Percentiles rank a stretch among this genome's conserved stretches.
These are phyloP conservation scores for Emergomyces orientalis DNA, from an alignment of 2,329 filamentous ascomycete species.

Conservation along the genomic window DNA sequence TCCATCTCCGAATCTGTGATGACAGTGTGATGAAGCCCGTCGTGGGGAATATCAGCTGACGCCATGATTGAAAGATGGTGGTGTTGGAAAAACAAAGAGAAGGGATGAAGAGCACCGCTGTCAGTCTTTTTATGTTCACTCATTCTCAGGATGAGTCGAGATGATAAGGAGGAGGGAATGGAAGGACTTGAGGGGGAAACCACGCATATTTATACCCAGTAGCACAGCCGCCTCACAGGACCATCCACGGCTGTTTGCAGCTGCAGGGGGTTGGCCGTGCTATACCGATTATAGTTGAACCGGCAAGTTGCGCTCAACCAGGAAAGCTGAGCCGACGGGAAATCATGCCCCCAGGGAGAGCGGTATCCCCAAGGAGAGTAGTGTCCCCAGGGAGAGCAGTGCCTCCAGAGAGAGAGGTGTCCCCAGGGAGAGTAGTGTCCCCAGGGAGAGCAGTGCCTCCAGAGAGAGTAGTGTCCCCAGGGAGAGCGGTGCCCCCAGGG, in stretches of 20 bases:
- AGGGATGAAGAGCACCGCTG: neutral
- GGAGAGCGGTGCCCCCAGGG: too few relatives aligned
- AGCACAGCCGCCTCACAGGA: neutral
- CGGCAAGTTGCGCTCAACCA: neutral
- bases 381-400: too few relatives aligned
- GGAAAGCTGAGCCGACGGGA: neutral
- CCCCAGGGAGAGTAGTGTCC: too few relatives aligned
- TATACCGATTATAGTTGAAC: neutral
- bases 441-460: too few relatives aligned
- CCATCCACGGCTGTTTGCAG: neutral
- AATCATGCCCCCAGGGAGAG: too few relatives aligned
- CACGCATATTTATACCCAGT: neutral
- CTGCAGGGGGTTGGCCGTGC: neutral
- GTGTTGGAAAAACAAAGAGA: neutral
- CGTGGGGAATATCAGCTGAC: neutral
- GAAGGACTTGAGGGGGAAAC: neutral
- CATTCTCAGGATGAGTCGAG: neutral
- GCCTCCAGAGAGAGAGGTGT: too few relatives aligned
- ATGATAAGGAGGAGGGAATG: neutral
- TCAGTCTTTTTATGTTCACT: neutral
- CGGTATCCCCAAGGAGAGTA: too few relatives aligned
- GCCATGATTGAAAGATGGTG: neutral
- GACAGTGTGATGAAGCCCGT: neutral
- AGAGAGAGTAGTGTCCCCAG: too few relatives aligned
- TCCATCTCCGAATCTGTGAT: too few relatives aligned